These are phyloP conservation scores for Lodderomyces beijingensis DNA, from an alignment of 1,139 yeast genomes.

Conservation along the genomic window DNA sequence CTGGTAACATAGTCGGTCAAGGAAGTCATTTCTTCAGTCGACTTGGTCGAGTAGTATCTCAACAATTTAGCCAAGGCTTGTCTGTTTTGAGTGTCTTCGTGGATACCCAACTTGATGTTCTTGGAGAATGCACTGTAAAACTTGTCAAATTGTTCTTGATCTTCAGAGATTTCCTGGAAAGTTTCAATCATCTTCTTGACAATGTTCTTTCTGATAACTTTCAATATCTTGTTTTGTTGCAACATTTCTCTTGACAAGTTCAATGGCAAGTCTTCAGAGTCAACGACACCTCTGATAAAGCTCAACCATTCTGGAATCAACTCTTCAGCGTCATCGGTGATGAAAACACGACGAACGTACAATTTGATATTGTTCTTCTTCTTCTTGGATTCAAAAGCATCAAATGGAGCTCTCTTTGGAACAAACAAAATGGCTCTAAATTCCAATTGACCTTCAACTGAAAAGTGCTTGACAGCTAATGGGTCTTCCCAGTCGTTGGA, in stretches of 20 bases:
- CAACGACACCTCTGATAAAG: constrained; percentile 98
- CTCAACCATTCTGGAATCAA: constrained; percentile 99
- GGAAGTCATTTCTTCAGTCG: constrained; percentile 90
- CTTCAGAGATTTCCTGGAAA: constrained; percentile 98
- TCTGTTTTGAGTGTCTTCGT: constrained; percentile 99
- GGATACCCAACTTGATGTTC: constrained; percentile 98
- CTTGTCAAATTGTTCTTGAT: constrained; percentile 96
- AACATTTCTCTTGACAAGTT: constrained; percentile 99
- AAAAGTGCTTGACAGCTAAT: constrained; percentile 98
- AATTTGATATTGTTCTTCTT: constrained; percentile 99
- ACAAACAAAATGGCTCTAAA: constrained; percentile 96
- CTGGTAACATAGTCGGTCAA: constrained; percentile 96
- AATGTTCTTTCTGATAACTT: constrained; percentile 98
- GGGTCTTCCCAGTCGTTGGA: constrained; percentile 99
- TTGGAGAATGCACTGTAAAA: constrained; percentile 97
- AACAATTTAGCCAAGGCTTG: constrained; percentile 89
- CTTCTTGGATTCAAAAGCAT: constrained; percentile 95
- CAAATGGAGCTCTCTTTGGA: constrained; percentile 99
- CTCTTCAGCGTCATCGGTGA: constrained; percentile 99
- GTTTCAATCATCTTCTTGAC: constrained; percentile 98
- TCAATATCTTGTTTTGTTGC: constrained; percentile 99
- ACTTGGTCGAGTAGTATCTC: constrained; percentile 96
- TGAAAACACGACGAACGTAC: constrained; percentile 99
- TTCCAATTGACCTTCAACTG: constrained; percentile 99
- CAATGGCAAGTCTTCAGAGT: constrained; percentile 98